Evolutionary conservation across 2,329 filamentous ascomycete species (phyloP).

Genomic region (Claviceps purpurea): DNA sequence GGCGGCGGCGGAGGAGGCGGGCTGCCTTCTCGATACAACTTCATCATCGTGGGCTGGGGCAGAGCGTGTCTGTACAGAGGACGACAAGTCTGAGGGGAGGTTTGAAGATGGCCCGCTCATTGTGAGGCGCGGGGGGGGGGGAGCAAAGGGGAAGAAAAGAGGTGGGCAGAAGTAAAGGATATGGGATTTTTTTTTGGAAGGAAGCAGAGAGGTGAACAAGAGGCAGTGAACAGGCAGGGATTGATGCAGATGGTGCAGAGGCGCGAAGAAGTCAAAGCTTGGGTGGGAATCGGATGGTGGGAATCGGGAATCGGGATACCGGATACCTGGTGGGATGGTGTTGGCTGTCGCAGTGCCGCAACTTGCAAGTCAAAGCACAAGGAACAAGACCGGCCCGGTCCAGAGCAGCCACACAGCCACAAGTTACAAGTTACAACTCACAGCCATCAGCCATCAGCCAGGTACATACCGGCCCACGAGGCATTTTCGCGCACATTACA

Average conservation of each 20-base stretch:
- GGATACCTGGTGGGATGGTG: too few relatives aligned
- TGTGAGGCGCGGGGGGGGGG: constrained; percentile 17
- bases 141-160: constrained; percentile 12
- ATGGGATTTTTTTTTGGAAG: neutral
- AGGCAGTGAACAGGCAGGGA: too few relatives aligned
- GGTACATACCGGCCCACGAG: neutral
- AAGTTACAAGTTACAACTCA: too few relatives aligned
- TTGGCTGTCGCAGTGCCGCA: too few relatives aligned
- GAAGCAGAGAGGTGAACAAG: neutral
- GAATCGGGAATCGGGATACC: too few relatives aligned
- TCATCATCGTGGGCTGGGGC: constrained; percentile 27
- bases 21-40: constrained; percentile 47
- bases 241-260: too few relatives aligned
- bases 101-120: constrained; percentile 18
- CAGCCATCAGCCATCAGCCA: too few relatives aligned
- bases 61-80: constrained; percentile 14
- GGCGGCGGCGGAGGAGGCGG: constrained; percentile 47
- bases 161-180: neutral
- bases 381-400: too few relatives aligned
- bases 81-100: constrained; percentile 9
- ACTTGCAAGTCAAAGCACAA: too few relatives aligned
- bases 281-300: too few relatives aligned
- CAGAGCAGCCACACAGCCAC: too few relatives aligned
- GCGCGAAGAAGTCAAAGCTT: too few relatives aligned
- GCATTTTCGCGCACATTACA: neutral